These are phyloP conservation scores for Phaeomoniella chlamydospora DNA, from an alignment of 2,329 filamentous ascomycete genomes.

Conservation along the genomic window DNA sequence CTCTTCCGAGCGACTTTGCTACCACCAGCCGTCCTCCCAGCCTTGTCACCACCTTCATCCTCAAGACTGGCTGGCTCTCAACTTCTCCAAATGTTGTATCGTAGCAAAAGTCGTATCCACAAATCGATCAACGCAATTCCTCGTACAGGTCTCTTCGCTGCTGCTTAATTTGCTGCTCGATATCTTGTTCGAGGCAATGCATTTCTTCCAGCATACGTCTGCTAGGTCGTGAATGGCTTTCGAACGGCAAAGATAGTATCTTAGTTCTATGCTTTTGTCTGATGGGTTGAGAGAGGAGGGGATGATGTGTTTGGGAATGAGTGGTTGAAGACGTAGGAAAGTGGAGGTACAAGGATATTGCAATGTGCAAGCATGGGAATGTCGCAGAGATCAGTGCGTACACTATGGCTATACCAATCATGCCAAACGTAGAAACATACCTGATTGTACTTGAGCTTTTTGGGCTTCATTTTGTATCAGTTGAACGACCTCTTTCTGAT, in stretches of 20 bases:
- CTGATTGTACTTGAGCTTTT: conserved; percentile 48
- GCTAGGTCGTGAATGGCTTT: conserved; percentile 51
- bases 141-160: conserved; percentile 67
- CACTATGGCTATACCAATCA: no score
- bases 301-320: no score
- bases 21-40: not conserved
- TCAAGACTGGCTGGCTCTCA: conserved; percentile 22
- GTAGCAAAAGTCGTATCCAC: conserved; percentile 77
- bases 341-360: not conserved
- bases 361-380: conserved; percentile 1
- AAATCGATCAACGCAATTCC: conserved; percentile 89
- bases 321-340: no score
- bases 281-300: no score
- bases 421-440: no score
- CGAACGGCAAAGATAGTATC: conserved; percentile 8
- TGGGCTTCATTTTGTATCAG: conserved; percentile 76
- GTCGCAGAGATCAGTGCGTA: conserved; percentile 2
- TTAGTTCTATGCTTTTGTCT: conserved; percentile 33
- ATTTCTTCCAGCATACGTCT: conserved; percentile 90
- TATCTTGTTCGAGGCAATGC: conserved; percentile 56
- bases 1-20: no score
- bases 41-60: conserved; percentile 1
- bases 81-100: conserved; percentile 65
- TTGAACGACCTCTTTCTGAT: conserved; percentile 77
- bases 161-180: conserved; percentile 58